phyloP scores from a whole-genome alignment of 805 yeast species.

The Yamadazyma nakazawae region DNA sequence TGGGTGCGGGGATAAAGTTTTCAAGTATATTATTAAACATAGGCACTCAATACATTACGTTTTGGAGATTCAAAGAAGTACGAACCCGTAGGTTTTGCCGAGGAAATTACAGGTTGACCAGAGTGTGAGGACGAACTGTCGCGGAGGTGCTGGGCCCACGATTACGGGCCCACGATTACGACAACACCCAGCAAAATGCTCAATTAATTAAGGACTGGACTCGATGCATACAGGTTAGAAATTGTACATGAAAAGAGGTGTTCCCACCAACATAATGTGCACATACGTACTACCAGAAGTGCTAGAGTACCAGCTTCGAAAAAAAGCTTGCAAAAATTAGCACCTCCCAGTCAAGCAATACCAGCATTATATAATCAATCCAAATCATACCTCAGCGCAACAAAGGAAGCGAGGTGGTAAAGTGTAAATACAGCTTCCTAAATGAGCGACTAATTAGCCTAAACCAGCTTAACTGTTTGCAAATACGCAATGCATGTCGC shows the following conservation, averaged over 20 bases:
- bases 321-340: no score
- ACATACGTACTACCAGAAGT: no score
- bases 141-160: background rate
- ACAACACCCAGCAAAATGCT: no score
- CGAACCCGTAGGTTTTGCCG: background rate
- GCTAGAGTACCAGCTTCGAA: no score
- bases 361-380: no score
- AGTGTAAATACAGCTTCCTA: background rate
- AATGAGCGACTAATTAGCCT: background rate
- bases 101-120: background rate
- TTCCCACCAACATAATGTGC: no score
- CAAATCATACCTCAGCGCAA: no score
- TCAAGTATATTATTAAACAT: background rate
- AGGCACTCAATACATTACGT: background rate
- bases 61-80: background rate
- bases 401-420: background rate
- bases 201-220: no score
- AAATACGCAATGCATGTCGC: conserved; percentile 4
- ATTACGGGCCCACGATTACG: no score
- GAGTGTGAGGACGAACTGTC: background rate
- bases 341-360: no score
- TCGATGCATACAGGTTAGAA: no score
- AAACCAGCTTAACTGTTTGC: background rate
- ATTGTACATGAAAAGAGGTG: no score
- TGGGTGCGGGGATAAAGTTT: background rate